Evolutionary conservation across 2,329 filamentous ascomycete genomes (phyloP).

Genomic region (Fusarium torulosum): DNA sequence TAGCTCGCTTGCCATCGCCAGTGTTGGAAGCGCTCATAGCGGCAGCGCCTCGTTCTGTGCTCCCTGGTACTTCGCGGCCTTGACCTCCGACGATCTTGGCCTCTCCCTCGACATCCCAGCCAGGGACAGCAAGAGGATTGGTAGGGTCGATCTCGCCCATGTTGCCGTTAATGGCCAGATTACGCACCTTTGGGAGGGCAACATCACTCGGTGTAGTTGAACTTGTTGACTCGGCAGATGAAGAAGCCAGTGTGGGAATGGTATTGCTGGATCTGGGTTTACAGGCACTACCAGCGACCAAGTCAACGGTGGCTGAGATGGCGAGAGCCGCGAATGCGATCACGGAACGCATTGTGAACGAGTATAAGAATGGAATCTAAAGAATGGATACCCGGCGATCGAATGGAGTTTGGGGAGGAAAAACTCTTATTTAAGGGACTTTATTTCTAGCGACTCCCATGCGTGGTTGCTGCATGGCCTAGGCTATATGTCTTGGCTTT

Average conservation of each 20-base stretch:
- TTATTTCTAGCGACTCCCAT: background rate
- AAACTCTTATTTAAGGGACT: background rate
- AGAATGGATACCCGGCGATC: too few species aligned
- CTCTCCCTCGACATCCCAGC: constrained; percentile 7
- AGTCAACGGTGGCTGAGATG: background rate
- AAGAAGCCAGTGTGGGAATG: background rate
- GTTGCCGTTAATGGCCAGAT: constrained; percentile 12
- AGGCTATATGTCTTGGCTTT: background rate
- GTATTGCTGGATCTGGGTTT: constrained; percentile 10
- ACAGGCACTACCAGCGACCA: constrained; percentile 2
- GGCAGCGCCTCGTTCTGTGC: constrained; percentile 4
- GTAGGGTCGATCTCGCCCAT: constrained; percentile 7
- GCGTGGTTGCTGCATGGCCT: too few species aligned
- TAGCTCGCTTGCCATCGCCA: background rate
- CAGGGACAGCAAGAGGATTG: background rate
- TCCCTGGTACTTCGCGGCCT: constrained; percentile 6
- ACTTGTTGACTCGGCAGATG: background rate
- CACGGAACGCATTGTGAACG: constrained; percentile 1
- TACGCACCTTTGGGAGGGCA: background rate
- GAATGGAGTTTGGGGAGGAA: background rate
- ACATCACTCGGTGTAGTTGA: background rate
- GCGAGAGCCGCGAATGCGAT: background rate
- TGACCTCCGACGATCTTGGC: constrained; percentile 8
- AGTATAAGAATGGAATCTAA: background rate
- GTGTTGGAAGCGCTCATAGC: constrained; percentile 15